Evolutionary conservation across 169 alveolate genomes (phyloP).

Genomic region (Theileria parva): DNA sequence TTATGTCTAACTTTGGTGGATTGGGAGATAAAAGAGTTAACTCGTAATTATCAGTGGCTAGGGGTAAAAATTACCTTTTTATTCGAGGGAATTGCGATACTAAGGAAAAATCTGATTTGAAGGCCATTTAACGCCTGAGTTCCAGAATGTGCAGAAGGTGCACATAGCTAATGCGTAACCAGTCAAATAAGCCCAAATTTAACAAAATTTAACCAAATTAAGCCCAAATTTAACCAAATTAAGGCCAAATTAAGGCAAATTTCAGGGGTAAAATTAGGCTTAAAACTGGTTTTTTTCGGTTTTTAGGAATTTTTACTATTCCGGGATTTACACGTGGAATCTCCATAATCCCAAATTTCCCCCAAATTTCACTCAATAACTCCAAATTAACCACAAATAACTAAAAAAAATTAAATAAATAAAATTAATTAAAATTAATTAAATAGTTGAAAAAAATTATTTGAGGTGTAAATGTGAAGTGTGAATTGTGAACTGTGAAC

Average conservation of each 20-base stretch:
- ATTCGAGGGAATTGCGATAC: not conserved
- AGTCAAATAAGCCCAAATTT: no score
- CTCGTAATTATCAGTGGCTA: not conserved
- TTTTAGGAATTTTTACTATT: not conserved
- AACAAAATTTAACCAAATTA: no score
- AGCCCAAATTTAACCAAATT: no score
- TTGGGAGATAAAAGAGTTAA: not conserved
- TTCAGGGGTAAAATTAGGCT: not conserved
- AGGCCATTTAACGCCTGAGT: not conserved
- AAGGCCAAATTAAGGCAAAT: not conserved
- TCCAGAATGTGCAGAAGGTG: conserved; percentile 19
- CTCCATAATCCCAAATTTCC: not conserved
- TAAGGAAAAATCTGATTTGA: not conserved
- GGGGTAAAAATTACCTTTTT: not conserved
- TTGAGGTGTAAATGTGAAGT: no score
- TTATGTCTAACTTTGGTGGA: not conserved
- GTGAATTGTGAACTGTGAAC: no score
- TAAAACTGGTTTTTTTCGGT: not conserved
- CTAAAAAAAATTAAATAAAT: no score
- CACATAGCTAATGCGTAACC: not conserved
- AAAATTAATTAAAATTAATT: no score
- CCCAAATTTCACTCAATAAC: no score
- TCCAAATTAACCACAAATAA: no score
- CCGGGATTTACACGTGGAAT: not conserved
- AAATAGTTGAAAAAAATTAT: no score